Evolutionary conservation across 352 stramenopile genomes (phyloP), one percentile per base, ranked within the genome.

Genomic region (Phytophthora rubi): DNA sequence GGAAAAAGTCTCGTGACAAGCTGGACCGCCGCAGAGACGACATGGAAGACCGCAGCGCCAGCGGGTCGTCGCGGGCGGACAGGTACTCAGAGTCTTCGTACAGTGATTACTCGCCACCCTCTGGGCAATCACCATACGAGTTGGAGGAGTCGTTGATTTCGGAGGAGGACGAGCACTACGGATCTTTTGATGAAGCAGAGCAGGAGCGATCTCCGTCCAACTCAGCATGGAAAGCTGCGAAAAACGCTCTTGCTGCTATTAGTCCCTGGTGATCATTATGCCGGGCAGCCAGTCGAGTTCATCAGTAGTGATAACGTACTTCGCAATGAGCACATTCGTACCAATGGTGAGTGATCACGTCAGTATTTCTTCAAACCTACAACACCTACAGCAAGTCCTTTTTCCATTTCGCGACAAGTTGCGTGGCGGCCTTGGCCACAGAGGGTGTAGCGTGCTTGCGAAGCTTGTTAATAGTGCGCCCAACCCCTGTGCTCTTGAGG

Each of bases 391-490:
- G 75, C 78, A 94, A 66, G 51, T 92, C 83, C 32, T 93, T 93
- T 68, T 96, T 96, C 87, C 89, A 96, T 73, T 93, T 89, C 59
- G 86, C 82, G 15, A 95, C 86, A 21, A 96, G 76, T 61, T 85
- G 75, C 28, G 85, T 88, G 1, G 89, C 87, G 8, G 68, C 70
- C 56, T 88, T 91, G 16, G 87, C 82, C 8, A 96, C 89, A 1
- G 86, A 66, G 5, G 87, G 68, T 30, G 75, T 72, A 18, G 74
- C 62, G 45, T 96, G 89, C 70, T 96, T 96, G 47, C 88, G 83
- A 21, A 96, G 73, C 64, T 96, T 96, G 77, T 95, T 95, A 72
- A 96, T 94, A 52, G 87, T 89, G 49, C 86, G 83, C 1, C 89
- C 89, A 16, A 96, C 59, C 58, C 89, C 89, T 23, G 89, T 96